A percentile compares a stretch with the other conserved stretches of the same genome.
Evolutionary conservation across 768 basidiomycete species (phyloP).

Genomic region (Steccherinum ochraceum): DNA sequence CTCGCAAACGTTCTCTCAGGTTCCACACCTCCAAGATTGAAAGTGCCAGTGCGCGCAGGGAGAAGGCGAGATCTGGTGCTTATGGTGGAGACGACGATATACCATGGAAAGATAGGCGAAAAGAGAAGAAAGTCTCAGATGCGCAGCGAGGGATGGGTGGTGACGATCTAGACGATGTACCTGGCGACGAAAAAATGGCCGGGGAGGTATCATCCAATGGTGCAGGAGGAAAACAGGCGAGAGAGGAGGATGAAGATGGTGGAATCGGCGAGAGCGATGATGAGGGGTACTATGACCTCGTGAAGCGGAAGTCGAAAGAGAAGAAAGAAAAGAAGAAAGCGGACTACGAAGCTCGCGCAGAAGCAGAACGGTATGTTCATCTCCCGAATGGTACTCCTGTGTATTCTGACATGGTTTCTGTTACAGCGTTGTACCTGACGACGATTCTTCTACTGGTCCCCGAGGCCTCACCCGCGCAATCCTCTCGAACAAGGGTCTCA

Average conservation of each 20-base stretch:
- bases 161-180: slow-evolving; percentile 59
- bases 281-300: slow-evolving; percentile 87
- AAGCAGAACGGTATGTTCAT: slow-evolving; percentile 47
- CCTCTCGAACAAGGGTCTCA: slow-evolving; percentile 90
- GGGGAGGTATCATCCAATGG: too few species aligned
- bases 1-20: slow-evolving; percentile 74
- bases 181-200: slow-evolving; percentile 30
- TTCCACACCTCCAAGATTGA: slow-evolving; percentile 95
- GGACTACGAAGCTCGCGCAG: slow-evolving; percentile 65
- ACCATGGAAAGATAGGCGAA: slow-evolving; percentile 75
- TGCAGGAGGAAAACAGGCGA: slow-evolving; percentile 25
- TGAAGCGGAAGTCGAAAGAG: slow-evolving; percentile 65
- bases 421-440: slow-evolving; percentile 15
- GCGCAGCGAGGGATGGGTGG: slow-evolving; percentile 37
- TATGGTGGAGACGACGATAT: slow-evolving; percentile 93
- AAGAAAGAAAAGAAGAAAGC: slow-evolving; percentile 76
- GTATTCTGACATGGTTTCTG: slow-evolving; percentile 4
- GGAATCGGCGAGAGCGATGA: slow-evolving; percentile 37
- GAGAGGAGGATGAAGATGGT: slow-evolving; percentile 33
- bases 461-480: slow-evolving; percentile 88
- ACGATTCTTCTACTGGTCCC: too few species aligned
- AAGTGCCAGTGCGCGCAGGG: slow-evolving; percentile 67
- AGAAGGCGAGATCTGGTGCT: slow-evolving; percentile 62
- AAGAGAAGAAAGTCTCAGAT: slow-evolving; percentile 38
- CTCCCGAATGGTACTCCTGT: neutral